Conservation (phyloP, 208 protist genomes). For the Crithidia sp. region DNA sequence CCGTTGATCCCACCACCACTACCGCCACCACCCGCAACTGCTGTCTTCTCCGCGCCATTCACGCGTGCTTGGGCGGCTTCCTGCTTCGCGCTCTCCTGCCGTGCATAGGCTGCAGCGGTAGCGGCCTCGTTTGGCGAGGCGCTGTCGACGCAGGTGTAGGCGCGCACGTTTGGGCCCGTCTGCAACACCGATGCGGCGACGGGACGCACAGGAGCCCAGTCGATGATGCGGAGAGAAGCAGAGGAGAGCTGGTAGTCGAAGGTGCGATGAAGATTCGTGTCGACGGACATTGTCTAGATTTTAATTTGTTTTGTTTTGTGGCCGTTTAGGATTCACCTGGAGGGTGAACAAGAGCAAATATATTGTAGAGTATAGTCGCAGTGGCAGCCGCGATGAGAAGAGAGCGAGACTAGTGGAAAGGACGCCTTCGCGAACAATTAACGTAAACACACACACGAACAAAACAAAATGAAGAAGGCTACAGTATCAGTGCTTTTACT, state of each 20-base stretch:
- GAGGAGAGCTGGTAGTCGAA: slow-evolving; percentile 83
- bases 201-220: slow-evolving; percentile 53
- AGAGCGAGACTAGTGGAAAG: too few species aligned
- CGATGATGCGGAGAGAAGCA: slow-evolving; percentile 57
- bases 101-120: slow-evolving; percentile 10
- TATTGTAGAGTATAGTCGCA: too few species aligned
- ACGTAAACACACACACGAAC: background rate
- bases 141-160: slow-evolving; percentile 18
- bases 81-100: slow-evolving; percentile 14
- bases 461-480: background rate
- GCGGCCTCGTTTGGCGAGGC: slow-evolving; percentile 11
- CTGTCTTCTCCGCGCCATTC: too few species aligned
- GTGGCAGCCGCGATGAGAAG: too few species aligned
- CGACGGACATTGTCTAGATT: slow-evolving; percentile 39
- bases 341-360: too few species aligned
- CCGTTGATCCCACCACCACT: background rate
- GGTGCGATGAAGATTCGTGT: slow-evolving; percentile 70
- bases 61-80: background rate
- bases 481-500: too few species aligned
- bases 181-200: slow-evolving; percentile 33
- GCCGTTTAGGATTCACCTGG: too few species aligned
- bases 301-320: too few species aligned
- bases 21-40: background rate
- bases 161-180: background rate
- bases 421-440: too few species aligned